Percentiles rank a stretch among this genome's conserved stretches.
Evolutionary conservation across 345 rosid species (phyloP).

Genomic region (Cardamine resedifolia): DNA sequence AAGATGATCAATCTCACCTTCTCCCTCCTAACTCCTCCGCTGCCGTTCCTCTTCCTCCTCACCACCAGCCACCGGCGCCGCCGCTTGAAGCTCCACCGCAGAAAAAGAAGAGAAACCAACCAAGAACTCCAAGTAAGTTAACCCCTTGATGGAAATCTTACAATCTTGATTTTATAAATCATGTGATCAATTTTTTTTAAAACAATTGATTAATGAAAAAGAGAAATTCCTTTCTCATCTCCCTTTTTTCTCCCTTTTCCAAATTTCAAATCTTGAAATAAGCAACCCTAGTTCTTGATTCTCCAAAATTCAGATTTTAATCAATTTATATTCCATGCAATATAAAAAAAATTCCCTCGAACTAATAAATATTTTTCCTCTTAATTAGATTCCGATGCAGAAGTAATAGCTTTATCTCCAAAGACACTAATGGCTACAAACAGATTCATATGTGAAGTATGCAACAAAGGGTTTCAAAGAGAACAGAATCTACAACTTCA

Average conservation of each 20-base stretch:
- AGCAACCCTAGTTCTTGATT: conserved; percentile 38
- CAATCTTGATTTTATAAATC: conserved; percentile 8
- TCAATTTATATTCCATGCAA: conserved; percentile 24
- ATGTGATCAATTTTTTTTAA: neutral
- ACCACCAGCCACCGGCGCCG: conserved; percentile 27
- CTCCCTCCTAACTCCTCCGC: conserved; percentile 52
- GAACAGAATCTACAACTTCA: conserved; percentile 85
- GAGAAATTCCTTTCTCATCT: conserved; percentile 22
- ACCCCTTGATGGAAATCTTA: conserved; percentile 32
- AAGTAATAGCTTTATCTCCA: conserved; percentile 84
- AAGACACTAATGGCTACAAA: conserved; percentile 86
- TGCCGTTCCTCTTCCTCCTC: conserved; percentile 35
- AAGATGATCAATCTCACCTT: conserved; percentile 58
- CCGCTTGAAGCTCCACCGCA: conserved; percentile 50
- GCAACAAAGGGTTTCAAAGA: conserved; percentile 86
- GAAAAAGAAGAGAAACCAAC: conserved; percentile 75
- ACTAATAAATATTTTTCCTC: conserved; percentile 8
- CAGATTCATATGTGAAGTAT: conserved; percentile 83
- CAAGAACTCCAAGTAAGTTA: conserved; percentile 77
- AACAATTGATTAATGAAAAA: conserved; percentile 12
- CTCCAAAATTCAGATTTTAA: conserved; percentile 11
- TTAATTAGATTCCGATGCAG: conserved; percentile 74
- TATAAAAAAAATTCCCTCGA: neutral
- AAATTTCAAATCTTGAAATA: conserved; percentile 27
- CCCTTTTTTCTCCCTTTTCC: conserved; percentile 3